These are phyloP conservation scores for Paraconiothyrium brasiliense DNA, from an alignment of 2,329 filamentous ascomycete genomes.

Conservation along the genomic window DNA sequence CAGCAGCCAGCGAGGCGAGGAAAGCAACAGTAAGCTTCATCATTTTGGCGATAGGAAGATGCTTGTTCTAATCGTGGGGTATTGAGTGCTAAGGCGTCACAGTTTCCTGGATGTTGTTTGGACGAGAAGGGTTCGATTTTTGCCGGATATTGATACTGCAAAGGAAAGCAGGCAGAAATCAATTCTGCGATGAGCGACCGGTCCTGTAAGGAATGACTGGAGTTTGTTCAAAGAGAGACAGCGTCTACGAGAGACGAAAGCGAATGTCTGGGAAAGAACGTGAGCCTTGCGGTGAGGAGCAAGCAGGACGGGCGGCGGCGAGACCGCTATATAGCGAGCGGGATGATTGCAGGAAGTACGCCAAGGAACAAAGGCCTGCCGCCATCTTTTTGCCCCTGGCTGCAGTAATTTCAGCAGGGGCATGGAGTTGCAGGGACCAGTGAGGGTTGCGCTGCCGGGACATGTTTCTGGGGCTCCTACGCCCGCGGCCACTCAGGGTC, in stretches of 20 bases:
- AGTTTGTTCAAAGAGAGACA: constrained; percentile 45
- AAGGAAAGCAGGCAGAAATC: constrained; percentile 40
- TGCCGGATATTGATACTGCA: constrained; percentile 34
- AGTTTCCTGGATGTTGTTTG: constrained; percentile 15
- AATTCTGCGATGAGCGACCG: constrained; percentile 38
- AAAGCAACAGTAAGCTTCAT: constrained; percentile 48
- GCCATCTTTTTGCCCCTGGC: constrained; percentile 41
- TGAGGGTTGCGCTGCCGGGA: constrained; percentile 29
- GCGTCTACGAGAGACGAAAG: constrained; percentile 45
- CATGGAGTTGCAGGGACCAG: constrained; percentile 36
- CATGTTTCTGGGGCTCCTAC: constrained; percentile 18
- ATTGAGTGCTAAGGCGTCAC: constrained; percentile 29
- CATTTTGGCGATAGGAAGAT: constrained; percentile 36
- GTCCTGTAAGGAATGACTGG: constrained; percentile 52
- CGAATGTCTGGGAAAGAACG: constrained; percentile 45
- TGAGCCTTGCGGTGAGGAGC: constrained; percentile 47
- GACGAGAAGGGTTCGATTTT: constrained; percentile 24
- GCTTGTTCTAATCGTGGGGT: constrained; percentile 36
- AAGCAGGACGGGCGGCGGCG: constrained; percentile 25
- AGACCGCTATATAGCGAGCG: constrained; percentile 43
- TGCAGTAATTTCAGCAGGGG: constrained; percentile 48
- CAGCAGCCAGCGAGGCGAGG: constrained; percentile 42
- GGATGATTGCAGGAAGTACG: constrained; percentile 38
- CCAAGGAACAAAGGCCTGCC: constrained; percentile 38
- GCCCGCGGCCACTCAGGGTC: constrained; percentile 56